Percentiles rank a stretch among this genome's conserved stretches.
phyloP scores from a whole-genome alignment of 2,329 filamentous ascomycete genomes.

The Alternaria sp. region DNA sequence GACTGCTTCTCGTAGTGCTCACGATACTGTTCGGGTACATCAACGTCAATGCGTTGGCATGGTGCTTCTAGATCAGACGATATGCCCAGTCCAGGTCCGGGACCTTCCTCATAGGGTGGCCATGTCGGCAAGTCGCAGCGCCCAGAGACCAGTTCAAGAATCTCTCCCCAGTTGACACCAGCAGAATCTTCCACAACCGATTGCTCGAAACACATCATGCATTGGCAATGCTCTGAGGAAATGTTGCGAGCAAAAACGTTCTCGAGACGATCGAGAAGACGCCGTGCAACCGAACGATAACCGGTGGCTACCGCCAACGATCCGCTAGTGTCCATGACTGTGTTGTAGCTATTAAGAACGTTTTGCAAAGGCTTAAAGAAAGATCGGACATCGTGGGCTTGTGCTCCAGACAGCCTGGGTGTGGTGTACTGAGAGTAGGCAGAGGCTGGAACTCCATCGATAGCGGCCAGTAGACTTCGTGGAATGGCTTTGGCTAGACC shows the following conservation, averaged over 20 bases:
- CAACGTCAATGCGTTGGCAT: conserved; percentile 85
- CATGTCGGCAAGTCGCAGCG: conserved; percentile 84
- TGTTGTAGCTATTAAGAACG: conserved; percentile 84
- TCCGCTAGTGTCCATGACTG: conserved; percentile 81
- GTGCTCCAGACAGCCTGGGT: conserved; percentile 55
- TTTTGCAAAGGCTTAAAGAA: conserved; percentile 85
- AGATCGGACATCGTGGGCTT: conserved; percentile 67
- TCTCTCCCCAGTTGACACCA: conserved; percentile 93
- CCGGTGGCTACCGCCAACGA: conserved; percentile 95
- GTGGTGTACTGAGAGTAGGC: conserved; percentile 68
- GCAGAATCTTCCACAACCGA: conserved; percentile 56
- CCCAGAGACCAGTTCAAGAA: conserved; percentile 90
- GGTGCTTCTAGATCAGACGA: conserved; percentile 61
- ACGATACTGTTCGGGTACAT: conserved; percentile 91
- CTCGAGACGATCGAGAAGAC: conserved; percentile 87
- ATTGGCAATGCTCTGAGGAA: conserved; percentile 82
- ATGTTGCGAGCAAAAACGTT: conserved; percentile 94
- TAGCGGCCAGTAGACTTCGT: conserved; percentile 73
- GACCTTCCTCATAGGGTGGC: conserved; percentile 76
- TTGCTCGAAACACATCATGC: conserved; percentile 77
- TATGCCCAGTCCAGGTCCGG: conserved; percentile 67
- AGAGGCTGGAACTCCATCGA: conserved; percentile 64
- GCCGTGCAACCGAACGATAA: conserved; percentile 90
- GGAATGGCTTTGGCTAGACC: conserved; percentile 77
- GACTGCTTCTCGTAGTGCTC: conserved; percentile 92